Base-by-base conservation (phyloP, 164 flowering plant genomes). In the Taxillus chinensis region DNA sequence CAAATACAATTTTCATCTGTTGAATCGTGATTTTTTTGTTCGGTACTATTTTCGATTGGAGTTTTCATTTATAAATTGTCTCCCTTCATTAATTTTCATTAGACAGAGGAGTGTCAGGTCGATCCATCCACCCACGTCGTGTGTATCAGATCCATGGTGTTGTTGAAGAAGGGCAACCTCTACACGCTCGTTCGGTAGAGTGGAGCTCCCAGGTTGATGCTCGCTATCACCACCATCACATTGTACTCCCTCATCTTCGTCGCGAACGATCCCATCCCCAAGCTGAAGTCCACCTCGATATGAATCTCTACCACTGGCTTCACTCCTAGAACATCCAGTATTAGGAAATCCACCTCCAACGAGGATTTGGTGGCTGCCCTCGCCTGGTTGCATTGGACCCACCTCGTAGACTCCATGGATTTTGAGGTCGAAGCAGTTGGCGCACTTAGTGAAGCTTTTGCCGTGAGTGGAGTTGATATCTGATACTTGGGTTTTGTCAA, bases 71-170 rank as follows among this genome's bases (percentile, higher is more conserved):
- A 27, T 27, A 27, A 27, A 27, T 27, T 27, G 27, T 27, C 27
- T 27, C 27, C 27, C 27, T 27, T 2, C 27, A 27, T 0, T 27
- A 27, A 27, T 2, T 27, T 27, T 27, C 27, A 27, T 27, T 0
- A 0, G 27, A 27, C 27, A 27, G 27, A 83, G 69, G 8, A 86
- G 78, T 69, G 74, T 68, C 39, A 76, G 72, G 63, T 83, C 86
- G 39, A 85, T 82, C 90, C 90, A 85, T 2, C 87, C 86, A 65
- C 82, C 83, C 87, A 68, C 2, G 86, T 79, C 2, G 88, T 83
- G 67, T 82, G 91, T 39, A 86, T 74, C 67, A 86, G 41, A 68
- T 86, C 87, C 7, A 86, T 78, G 2, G 88, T 86, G 71, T 82
- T 83, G 55, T 86, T 88, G 37, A 86, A 86, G 77, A 86, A 83